Evolutionary conservation across 148 eudicot species (phyloP).

Genomic region (Vaccinium vitisidaea): DNA sequence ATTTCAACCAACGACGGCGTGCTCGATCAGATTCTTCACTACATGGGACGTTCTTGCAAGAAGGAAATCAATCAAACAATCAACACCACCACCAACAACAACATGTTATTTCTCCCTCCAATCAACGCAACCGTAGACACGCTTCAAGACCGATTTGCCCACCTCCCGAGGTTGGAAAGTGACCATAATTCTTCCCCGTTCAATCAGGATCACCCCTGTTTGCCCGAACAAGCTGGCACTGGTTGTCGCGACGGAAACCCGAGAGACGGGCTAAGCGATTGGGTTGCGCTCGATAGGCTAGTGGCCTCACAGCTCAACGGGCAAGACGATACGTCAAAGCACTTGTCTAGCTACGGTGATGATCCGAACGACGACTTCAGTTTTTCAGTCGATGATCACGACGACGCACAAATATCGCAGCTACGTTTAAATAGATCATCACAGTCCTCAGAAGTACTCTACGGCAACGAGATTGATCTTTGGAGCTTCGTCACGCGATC

Average conservation of each 20-base stretch:
- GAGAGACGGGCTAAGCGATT: slow-evolving; percentile 21
- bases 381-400: slow-evolving; percentile 16
- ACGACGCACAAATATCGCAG: slow-evolving; percentile 9
- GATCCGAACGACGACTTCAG: slow-evolving; percentile 20
- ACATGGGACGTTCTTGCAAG: slow-evolving; percentile 49
- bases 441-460: not conserved
- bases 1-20: slow-evolving; percentile 17
- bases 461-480: slow-evolving; percentile 22
- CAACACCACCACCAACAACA: not conserved
- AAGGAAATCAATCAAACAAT: slow-evolving; percentile 22
- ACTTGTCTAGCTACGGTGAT: slow-evolving; percentile 18
- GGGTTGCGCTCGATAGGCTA: slow-evolving; percentile 47
- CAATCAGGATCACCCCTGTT: not conserved
- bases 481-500: slow-evolving; percentile 32
- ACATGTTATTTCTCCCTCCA: slow-evolving; percentile 10
- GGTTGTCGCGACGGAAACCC: not conserved
- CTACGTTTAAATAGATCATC: not conserved
- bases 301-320: slow-evolving; percentile 63
- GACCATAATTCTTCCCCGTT: not conserved
- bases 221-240: not conserved
- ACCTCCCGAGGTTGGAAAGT: slow-evolving; percentile 37
- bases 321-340: slow-evolving; percentile 24
- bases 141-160: slow-evolving; percentile 20
- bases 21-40: slow-evolving; percentile 39
- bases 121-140: not conserved